Conservation (phyloP, 805 yeast genomes). For the Saccharomyces eubayanus region DNA sequence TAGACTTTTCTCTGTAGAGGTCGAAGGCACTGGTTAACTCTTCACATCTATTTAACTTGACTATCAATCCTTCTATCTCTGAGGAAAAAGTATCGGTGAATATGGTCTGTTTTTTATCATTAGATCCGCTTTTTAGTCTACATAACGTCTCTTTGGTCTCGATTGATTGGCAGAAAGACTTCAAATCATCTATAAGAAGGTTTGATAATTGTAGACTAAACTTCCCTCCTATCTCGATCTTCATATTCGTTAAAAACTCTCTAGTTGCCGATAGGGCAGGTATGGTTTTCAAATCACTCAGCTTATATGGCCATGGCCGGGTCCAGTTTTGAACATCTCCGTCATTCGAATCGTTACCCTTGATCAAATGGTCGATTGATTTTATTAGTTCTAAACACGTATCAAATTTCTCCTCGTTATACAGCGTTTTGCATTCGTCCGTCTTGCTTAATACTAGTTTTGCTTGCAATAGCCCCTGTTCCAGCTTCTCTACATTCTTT, state of each 20-base stretch:
- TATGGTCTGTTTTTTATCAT: conserved; percentile 33
- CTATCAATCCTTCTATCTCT: conserved; percentile 40
- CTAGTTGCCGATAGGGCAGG: conserved; percentile 34
- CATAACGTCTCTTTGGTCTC: conserved; percentile 41
- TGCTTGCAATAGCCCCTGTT: conserved; percentile 48
- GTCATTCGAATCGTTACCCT: conserved; percentile 39
- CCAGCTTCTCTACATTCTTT: conserved; percentile 53
- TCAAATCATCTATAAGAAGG: conserved; percentile 51
- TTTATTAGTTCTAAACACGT: conserved; percentile 51
- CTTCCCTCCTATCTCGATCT: conserved; percentile 61
- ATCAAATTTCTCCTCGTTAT: conserved; percentile 37
- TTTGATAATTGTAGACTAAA: conserved; percentile 52
- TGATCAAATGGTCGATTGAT: conserved; percentile 47
- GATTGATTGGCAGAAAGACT: conserved; percentile 45
- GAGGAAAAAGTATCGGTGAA: conserved; percentile 36
- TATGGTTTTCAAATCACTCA: conserved; percentile 27
- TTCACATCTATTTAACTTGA: conserved; percentile 54
- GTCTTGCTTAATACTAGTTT: conserved; percentile 39
- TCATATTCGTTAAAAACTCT: conserved; percentile 46
- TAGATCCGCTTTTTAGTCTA: conserved; percentile 32
- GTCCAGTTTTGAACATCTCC: conserved; percentile 26
- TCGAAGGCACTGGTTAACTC: conserved; percentile 54
- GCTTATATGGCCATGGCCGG: conserved; percentile 35
- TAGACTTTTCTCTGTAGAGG: conserved; percentile 58
- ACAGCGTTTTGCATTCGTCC: conserved; percentile 29